Conservation (phyloP, 2,329 filamentous ascomycete species). For the Clonostachys sp. region DNA sequence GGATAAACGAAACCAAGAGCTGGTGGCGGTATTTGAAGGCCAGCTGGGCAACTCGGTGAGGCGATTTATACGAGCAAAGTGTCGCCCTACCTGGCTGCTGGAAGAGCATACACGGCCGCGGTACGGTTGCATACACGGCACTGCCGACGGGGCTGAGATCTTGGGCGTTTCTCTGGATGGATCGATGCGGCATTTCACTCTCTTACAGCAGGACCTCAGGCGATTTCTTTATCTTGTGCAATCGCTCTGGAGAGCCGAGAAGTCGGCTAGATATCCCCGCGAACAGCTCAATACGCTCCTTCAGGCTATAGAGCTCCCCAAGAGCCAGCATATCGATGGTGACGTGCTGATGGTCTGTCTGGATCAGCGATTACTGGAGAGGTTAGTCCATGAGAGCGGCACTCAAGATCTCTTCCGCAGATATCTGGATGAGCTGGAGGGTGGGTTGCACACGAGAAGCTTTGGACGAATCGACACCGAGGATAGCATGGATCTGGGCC, state of each 20-base stretch:
- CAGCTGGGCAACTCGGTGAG: constrained; percentile 51
- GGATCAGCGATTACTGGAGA: constrained; percentile 36
- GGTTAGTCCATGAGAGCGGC: constrained; percentile 23
- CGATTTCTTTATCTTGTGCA: constrained; percentile 69
- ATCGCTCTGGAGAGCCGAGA: constrained; percentile 3
- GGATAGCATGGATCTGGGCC: too few species aligned
- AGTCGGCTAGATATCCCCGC: too few species aligned
- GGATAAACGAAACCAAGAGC: constrained; percentile 28
- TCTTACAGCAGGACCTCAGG: constrained; percentile 60
- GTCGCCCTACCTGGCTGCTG: constrained; percentile 46
- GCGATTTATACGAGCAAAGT: constrained; percentile 46
- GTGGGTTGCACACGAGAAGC: constrained; percentile 30
- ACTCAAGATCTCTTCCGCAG: constrained; percentile 16
- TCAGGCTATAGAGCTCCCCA: constrained; percentile 15
- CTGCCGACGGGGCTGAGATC: constrained; percentile 41
- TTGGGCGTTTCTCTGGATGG: constrained; percentile 68
- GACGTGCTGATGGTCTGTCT: constrained; percentile 57
- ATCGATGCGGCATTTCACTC: constrained; percentile 62
- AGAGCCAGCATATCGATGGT: constrained; percentile 62
- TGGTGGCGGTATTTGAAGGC: constrained; percentile 49
- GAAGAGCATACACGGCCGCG: constrained; percentile 19
- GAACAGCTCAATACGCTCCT: too few species aligned
- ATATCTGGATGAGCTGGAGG: constrained; percentile 45
- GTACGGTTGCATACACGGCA: constrained; percentile 37
- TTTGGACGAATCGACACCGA: constrained; percentile 9